Conservation (phyloP, 257 asterid species). For the Lavandula angustifolia region DNA sequence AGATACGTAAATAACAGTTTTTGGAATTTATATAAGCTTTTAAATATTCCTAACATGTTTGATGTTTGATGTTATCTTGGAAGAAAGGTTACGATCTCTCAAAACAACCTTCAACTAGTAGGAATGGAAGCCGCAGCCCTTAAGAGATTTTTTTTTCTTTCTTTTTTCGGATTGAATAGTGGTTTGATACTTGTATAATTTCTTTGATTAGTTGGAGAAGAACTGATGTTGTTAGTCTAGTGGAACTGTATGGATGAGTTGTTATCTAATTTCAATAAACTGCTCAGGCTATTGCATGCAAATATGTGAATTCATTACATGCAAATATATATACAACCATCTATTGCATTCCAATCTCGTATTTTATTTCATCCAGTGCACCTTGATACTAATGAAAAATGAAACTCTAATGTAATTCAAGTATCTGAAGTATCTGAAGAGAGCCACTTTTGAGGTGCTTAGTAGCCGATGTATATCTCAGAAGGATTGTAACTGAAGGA, state of each 20-base stretch:
- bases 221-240: constrained; percentile 39
- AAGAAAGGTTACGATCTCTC: not conserved
- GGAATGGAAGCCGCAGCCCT: constrained; percentile 40
- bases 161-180: constrained; percentile 9
- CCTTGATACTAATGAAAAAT: too few species aligned
- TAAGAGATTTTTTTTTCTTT: constrained; percentile 18
- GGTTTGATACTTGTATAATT: constrained; percentile 30
- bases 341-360: too few species aligned
- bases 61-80: not conserved
- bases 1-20: too few species aligned
- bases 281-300: constrained; percentile 24
- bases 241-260: constrained; percentile 36
- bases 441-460: too few species aligned
- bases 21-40: not conserved
- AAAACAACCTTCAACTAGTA: constrained; percentile 42
- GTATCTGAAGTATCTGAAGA: too few species aligned
- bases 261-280: constrained; percentile 47
- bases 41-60: not conserved
- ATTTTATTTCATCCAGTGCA: too few species aligned
- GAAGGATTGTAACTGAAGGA: too few species aligned
- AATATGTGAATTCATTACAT: constrained; percentile 1
- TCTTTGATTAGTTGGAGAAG: constrained; percentile 34
- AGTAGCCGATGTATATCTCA: too few species aligned
- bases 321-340: not conserved
- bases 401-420: too few species aligned